A percentile compares a stretch with the other conserved stretches of the same genome.
These are phyloP conservation scores for Naganishia friedmannii DNA, from an alignment of 768 basidiomycete species.

Conservation along the genomic window DNA sequence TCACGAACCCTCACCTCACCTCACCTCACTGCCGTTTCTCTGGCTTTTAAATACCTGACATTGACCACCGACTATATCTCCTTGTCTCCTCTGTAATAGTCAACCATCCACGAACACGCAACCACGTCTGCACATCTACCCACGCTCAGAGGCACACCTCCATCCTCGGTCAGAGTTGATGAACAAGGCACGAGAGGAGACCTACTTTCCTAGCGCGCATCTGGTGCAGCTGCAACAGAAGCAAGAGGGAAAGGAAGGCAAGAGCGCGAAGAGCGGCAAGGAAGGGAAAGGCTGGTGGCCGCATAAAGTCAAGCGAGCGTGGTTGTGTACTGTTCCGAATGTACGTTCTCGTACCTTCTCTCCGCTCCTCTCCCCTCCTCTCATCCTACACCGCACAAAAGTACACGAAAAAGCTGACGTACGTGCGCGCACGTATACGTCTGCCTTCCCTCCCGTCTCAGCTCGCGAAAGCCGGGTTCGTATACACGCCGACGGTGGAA, in stretches of 20 bases:
- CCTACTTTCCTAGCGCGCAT: conserved; percentile 33
- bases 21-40: too few relatives aligned
- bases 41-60: too few relatives aligned
- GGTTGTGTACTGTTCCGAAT: conserved; percentile 43
- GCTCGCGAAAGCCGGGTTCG: conserved; percentile 89
- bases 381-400: too few relatives aligned
- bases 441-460: conserved; percentile 45
- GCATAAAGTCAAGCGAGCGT: conserved; percentile 45
- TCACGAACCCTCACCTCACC: too few relatives aligned
- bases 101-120: neutral
- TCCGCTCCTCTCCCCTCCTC: neutral
- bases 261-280: conserved; percentile 38
- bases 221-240: conserved; percentile 22
- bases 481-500: conserved; percentile 65
- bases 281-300: conserved; percentile 51
- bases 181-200: conserved; percentile 37
- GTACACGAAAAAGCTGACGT: too few relatives aligned
- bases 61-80: neutral
- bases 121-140: neutral
- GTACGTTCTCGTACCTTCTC: conserved; percentile 35
- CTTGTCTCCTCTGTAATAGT: neutral
- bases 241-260: conserved; percentile 40
- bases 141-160: neutral
- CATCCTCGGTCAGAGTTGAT: conserved; percentile 40
- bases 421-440: neutral